Evolutionary conservation across 2,329 filamentous ascomycete genomes (phyloP), one percentile per base, ranked within the genome.

Genomic region (Chaetomium strumarium): DNA sequence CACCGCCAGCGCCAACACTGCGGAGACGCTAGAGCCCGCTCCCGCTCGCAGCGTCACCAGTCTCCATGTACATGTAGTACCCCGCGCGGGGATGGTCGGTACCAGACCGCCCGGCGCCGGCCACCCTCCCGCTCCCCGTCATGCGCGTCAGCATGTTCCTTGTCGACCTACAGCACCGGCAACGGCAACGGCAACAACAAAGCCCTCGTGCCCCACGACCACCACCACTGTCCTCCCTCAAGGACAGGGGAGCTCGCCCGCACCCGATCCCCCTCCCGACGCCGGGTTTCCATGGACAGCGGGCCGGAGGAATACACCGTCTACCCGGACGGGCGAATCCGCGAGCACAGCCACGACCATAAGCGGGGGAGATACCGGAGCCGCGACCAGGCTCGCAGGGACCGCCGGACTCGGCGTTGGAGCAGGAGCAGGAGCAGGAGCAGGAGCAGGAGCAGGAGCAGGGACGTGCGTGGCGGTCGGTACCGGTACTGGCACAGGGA

Each of bases 281-380:
- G 43, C 17, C 37, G 30, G 7, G 24, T 4, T 24, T 24, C 24
- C 19, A 30, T 12, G 1, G 13, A 8, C 20, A 31, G 37, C 33
- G 39, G 5, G 7, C 33, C 39, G 1, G 50, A 52, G 33, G 52
- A 54, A 29, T 54, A 54, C 16, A 51, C 48, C 5, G 52, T 54
- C 1, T 47, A 44, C 14, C 52, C 47, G 11, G 52, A 51, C 52
- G 46, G 43, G 38, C 31, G 36, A 11, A 34, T 42, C 12, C 30
- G 9, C 17, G 44, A 48, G 31, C n/a, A 43, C 14, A 30, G 33
- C 10, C 42, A n/a, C 12, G 4, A 19, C 6, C 19, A 24, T 2
- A 38, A n/a, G 43, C 17, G 47, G 9, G 1, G 40, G 2, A n/a
- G 40, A 2, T 34, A 34, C 33, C 33, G 14, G 19, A 6, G 10